Conservation (phyloP, 2,329 filamentous ascomycete genomes). For the Mycosphaerella sp. region DNA sequence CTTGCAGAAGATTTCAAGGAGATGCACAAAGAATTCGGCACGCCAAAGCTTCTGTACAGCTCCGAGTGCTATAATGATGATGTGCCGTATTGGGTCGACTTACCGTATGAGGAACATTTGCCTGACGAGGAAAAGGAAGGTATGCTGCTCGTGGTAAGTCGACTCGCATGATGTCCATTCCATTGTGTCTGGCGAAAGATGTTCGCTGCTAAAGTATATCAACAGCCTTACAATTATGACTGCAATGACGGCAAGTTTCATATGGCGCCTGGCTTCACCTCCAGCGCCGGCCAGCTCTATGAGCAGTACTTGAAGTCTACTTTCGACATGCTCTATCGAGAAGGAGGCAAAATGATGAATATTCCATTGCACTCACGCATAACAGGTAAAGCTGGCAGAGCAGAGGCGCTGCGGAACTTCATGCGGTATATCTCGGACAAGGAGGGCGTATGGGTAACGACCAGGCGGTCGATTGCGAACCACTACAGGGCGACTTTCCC, state of each 20-base stretch:
- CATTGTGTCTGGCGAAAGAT: too few species aligned
- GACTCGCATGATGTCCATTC: not conserved
- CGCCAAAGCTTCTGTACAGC: constrained; percentile 43
- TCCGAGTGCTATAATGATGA: constrained; percentile 51
- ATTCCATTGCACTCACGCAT: constrained; percentile 40
- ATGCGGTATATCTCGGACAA: constrained; percentile 38
- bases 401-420: constrained; percentile 38
- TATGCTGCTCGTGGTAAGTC: constrained; percentile 33
- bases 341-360: constrained; percentile 42
- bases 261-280: constrained; percentile 41
- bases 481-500: constrained; percentile 39
- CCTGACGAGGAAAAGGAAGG: constrained; percentile 35
- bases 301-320: constrained; percentile 39
- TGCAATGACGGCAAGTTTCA: constrained; percentile 43
- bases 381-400: constrained; percentile 38
- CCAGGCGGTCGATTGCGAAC: constrained; percentile 39
- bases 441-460: constrained; percentile 42
- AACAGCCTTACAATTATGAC: constrained; percentile 29
- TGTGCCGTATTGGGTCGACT: constrained; percentile 51
- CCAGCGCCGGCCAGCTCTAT: constrained; percentile 36
- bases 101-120: constrained; percentile 43
- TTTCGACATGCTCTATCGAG: constrained; percentile 39
- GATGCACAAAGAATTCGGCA: constrained; percentile 38
- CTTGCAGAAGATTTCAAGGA: constrained; percentile 49
- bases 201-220: too few species aligned